These are phyloP conservation scores for Sequoia sempervirens DNA, from an alignment of 75 land plant genomes.

Conservation along the genomic window DNA sequence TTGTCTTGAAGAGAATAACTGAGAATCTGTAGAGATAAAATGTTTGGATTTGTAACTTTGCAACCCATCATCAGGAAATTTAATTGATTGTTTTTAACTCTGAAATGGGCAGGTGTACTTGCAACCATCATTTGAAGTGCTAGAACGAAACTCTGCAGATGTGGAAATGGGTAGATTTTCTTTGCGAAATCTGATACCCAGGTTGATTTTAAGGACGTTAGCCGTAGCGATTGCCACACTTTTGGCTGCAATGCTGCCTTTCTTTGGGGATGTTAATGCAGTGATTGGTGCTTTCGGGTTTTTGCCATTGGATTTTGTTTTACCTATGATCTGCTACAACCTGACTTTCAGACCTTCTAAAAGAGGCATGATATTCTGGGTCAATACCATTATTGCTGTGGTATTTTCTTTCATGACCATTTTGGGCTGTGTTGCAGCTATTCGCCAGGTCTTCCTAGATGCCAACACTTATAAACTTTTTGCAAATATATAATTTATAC, in stretches of 20 bases:
- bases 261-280: conserved; percentile 78
- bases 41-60: too few species aligned
- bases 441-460: conserved; percentile 56
- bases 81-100: background rate
- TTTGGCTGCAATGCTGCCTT: conserved; percentile 82
- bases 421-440: conserved; percentile 51
- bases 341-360: conserved; percentile 52
- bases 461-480: conserved; percentile 57
- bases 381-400: conserved; percentile 32
- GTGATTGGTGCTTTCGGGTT: conserved; percentile 78
- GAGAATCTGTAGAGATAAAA: too few species aligned
- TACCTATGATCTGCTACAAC: conserved; percentile 59
- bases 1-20: too few species aligned
- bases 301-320: conserved; percentile 66
- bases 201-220: conserved; percentile 40
- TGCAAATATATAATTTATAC: conserved; percentile 31
- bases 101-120: conserved; percentile 50
- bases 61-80: too few species aligned
- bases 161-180: conserved; percentile 44
- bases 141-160: conserved; percentile 46
- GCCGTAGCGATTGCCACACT: conserved; percentile 35
- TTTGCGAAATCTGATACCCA: conserved; percentile 48
- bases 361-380: conserved; percentile 32
- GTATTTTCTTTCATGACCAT: conserved; percentile 38
- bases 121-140: conserved; percentile 73